Percentiles rank a stretch among this genome's conserved stretches.
Evolutionary conservation across 2,329 filamentous ascomycete genomes (phyloP).

Genomic region (Epichloe typhina): DNA sequence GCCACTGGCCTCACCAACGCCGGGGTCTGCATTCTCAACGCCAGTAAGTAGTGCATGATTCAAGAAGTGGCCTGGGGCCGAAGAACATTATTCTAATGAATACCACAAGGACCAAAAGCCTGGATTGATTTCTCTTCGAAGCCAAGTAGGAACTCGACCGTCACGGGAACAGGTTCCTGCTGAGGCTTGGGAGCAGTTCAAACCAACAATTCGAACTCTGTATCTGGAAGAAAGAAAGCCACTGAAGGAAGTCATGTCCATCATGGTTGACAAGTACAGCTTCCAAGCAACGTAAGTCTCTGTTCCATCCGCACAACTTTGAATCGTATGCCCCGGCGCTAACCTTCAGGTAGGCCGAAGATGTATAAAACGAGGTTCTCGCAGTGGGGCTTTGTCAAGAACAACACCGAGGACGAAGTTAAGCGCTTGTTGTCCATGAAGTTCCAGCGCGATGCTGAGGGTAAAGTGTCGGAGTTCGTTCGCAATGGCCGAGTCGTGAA

Average conservation of each 20-base stretch:
- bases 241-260: slow-evolving; percentile 36
- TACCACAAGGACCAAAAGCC: slow-evolving; percentile 14
- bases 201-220: slow-evolving; percentile 29
- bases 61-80: neutral
- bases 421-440: slow-evolving; percentile 37
- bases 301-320: neutral
- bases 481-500: slow-evolving; percentile 39
- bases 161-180: slow-evolving; percentile 31
- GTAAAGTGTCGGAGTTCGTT: slow-evolving; percentile 39
- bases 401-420: slow-evolving; percentile 40
- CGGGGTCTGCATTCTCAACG: slow-evolving; percentile 5
- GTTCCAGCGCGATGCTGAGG: slow-evolving; percentile 37
- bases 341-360: slow-evolving; percentile 26
- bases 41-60: slow-evolving; percentile 12
- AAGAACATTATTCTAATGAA: neutral
- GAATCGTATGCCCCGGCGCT: slow-evolving; percentile 4
- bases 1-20: slow-evolving; percentile 11
- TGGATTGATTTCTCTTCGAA: slow-evolving; percentile 16
- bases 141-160: slow-evolving; percentile 21
- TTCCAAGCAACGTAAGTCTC: slow-evolving; percentile 35
- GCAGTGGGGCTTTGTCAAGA: slow-evolving; percentile 42
- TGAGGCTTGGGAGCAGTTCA: slow-evolving; percentile 34
- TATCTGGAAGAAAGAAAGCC: slow-evolving; percentile 37
- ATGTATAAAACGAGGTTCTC: slow-evolving; percentile 45
- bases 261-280: slow-evolving; percentile 34